phyloP scores from a whole-genome alignment of 371 early-diverging fungal species.

The Dichotomocladium elegans region DNA sequence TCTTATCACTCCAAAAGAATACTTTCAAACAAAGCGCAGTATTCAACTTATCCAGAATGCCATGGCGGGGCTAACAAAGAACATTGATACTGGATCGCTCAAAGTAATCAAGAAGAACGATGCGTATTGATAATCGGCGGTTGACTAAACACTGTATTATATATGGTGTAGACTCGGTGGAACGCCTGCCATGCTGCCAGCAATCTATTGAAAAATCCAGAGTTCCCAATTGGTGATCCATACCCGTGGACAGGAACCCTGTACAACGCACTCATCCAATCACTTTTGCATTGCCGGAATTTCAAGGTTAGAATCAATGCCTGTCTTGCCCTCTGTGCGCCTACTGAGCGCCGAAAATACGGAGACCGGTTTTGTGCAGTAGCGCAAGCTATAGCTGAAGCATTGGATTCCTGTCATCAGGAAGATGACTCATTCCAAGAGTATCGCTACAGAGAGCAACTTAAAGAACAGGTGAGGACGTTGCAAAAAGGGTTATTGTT shows the following conservation, averaged over 20 bases:
- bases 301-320: slow-evolving; percentile 83
- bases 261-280: slow-evolving; percentile 51
- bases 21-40: slow-evolving; percentile 45
- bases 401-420: slow-evolving; percentile 33
- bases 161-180: slow-evolving; percentile 62
- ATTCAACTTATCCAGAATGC: slow-evolving; percentile 51
- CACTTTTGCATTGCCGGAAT: slow-evolving; percentile 61
- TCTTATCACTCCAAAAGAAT: slow-evolving; percentile 49
- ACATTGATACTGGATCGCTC: slow-evolving; percentile 66
- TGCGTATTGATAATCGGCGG: neutral
- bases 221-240: slow-evolving; percentile 57
- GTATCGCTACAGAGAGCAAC: slow-evolving; percentile 55
- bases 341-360: slow-evolving; percentile 39
- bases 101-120: slow-evolving; percentile 60
- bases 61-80: slow-evolving; percentile 55
- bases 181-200: slow-evolving; percentile 78
- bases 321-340: slow-evolving; percentile 60
- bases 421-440: slow-evolving; percentile 49
- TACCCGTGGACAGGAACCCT: slow-evolving; percentile 55
- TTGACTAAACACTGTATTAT: neutral
- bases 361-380: slow-evolving; percentile 44
- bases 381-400: slow-evolving; percentile 37
- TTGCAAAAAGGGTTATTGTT: no score
- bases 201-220: slow-evolving; percentile 56
- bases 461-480: slow-evolving; percentile 47